Evolutionary conservation across 306 rosid species (phyloP), one percentile per base, ranked within the genome.

Genomic region (Dalbergia oliveri): DNA sequence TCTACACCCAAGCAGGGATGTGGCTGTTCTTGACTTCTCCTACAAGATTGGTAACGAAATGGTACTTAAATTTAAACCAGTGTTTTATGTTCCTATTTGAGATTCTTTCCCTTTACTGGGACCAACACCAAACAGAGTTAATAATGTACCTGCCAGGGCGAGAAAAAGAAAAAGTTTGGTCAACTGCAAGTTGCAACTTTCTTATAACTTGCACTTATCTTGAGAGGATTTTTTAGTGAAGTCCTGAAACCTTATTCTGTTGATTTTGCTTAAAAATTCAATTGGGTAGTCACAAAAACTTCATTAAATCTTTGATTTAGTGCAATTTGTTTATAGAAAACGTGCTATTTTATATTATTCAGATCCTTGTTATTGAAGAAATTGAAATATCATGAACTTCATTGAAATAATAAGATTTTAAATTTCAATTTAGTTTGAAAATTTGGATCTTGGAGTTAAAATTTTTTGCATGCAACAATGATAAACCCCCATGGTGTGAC

Each of bases 11-110:
- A 92, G 93, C 87, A 87, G 93, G 83, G 97, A 92, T 72, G 88
- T 87, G 4, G 93, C 93, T 58, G 97, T 88, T 68, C 93, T 88
- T 23, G 91, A 92, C 78, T 92, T 92, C 83, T 92, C 97, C 43
- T 88, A 90, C 84, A 92, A 82, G 90, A 88, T 84, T 53, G 90
- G 87, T 59, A 84, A 79, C 81, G 80, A 84, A 65, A 59, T 74
- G 90, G 94, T 92, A 92, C 83, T 69, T 80, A n/a, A n/a, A 66
- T 69, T 79, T 47, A 49, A 60, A 12, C n/a, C 54, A 64, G 35
- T 31, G 56, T 26, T 75, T 72, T 34, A 67, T 79, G 53, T 72
- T 49, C 44, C 39, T 41, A 21, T 16, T 31, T 19, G 57, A 4
- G 47, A 60, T 10, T 44, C 21, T 33, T 59, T 14, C 58, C 44